A percentile compares a stretch with the other conserved stretches of the same genome.
Conservation (phyloP, 768 basidiomycete genomes). For the Lentinula sp. region DNA sequence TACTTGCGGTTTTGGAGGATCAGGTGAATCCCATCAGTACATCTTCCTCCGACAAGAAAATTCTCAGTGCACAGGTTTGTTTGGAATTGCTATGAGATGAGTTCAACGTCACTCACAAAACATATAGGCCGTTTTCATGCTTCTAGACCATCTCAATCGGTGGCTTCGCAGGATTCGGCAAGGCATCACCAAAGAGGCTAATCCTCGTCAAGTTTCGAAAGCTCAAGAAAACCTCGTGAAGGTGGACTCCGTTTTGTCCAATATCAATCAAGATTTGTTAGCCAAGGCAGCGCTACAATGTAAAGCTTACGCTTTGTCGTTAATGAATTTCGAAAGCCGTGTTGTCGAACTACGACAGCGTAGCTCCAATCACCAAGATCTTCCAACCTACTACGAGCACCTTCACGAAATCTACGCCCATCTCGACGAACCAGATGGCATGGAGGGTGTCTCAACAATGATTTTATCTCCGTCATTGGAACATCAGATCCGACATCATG, state of each 20-base stretch:
- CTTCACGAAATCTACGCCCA: slow-evolving; percentile 95
- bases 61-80: slow-evolving; percentile 89
- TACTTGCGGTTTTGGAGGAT: slow-evolving; percentile 78
- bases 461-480: slow-evolving; percentile 88
- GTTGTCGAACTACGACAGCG: slow-evolving; percentile 48
- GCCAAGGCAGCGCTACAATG: slow-evolving; percentile 92
- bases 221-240: slow-evolving; percentile 53
- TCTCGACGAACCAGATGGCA: slow-evolving; percentile 96
- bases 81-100: background rate
- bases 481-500: slow-evolving; percentile 96
- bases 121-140: slow-evolving; percentile 79
- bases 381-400: slow-evolving; percentile 76
- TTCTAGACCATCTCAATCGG: slow-evolving; percentile 91
- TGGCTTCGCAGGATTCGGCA: slow-evolving; percentile 79
- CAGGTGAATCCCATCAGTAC: slow-evolving; percentile 62
- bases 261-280: slow-evolving; percentile 83
- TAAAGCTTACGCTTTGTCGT: slow-evolving; percentile 87
- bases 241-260: slow-evolving; percentile 78
- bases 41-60: slow-evolving; percentile 70
- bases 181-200: slow-evolving; percentile 51
- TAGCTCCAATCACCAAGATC: slow-evolving; percentile 34
- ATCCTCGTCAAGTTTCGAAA: slow-evolving; percentile 42
- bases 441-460: slow-evolving; percentile 92
- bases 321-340: slow-evolving; percentile 93
- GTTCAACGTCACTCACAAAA: background rate